A percentile compares a stretch with the other conserved stretches of the same genome.
Evolutionary conservation across 2,329 filamentous ascomycete species (phyloP).

Genomic region (Cephalotrichum gorgonifer): DNA sequence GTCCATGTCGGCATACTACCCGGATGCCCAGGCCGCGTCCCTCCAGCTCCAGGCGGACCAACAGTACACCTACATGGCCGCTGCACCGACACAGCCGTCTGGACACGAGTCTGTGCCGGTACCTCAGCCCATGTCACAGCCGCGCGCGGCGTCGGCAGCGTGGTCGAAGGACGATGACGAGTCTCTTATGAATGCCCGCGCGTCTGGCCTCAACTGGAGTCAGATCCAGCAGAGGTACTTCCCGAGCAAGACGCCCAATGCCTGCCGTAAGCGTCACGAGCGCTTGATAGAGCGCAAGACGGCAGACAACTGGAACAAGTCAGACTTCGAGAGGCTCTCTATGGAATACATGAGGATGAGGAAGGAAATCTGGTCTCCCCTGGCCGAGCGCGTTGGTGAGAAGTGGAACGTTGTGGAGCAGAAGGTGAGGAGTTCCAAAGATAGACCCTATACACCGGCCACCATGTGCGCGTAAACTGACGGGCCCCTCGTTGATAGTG

Average conservation of each 20-base stretch:
- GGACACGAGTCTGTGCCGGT: conserved; percentile 25
- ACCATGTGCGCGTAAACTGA: not conserved
- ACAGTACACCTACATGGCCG: conserved; percentile 3
- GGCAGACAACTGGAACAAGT: conserved; percentile 67
- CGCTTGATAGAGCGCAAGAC: conserved; percentile 67
- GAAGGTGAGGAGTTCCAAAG: conserved; percentile 34
- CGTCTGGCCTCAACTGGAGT: conserved; percentile 71
- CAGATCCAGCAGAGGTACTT: conserved; percentile 71
- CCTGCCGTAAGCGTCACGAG: conserved; percentile 83
- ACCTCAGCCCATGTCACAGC: conserved; percentile 22
- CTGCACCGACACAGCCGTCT: conserved; percentile 7
- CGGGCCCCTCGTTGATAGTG: conserved; percentile 39
- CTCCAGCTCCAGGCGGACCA: conserved; percentile 15
- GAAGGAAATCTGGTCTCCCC: conserved; percentile 69
- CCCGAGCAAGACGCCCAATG: conserved; percentile 67
- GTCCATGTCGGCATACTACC: conserved; percentile 28
- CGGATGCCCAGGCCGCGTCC: conserved; percentile 16
- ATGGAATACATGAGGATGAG: conserved; percentile 71
- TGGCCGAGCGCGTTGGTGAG: conserved; percentile 69
- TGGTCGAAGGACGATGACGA: conserved; percentile 71
- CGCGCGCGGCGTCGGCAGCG: conserved; percentile 50
- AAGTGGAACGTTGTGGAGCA: conserved; percentile 63
- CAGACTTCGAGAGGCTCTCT: conserved; percentile 64
- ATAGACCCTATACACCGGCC: not conserved
- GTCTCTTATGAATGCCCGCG: conserved; percentile 59